Evolutionary conservation across 148 eudicot genomes (phyloP).

Genomic region (Rhododendron vialii): DNA sequence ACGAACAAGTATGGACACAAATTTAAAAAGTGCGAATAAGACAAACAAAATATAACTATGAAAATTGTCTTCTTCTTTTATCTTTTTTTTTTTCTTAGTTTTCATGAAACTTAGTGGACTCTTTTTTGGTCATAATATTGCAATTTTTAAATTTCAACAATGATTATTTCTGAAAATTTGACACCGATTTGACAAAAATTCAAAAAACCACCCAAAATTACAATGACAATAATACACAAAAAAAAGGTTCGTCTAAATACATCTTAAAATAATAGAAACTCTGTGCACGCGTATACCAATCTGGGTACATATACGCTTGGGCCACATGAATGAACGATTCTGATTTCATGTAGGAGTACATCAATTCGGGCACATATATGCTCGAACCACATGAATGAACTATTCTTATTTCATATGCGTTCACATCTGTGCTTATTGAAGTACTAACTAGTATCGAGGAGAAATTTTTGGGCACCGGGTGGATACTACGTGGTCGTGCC

Average conservation of each 20-base stretch:
- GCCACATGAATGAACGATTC: not conserved
- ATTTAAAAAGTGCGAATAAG: not conserved
- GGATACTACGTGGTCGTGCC: accelerated
- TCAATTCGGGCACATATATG: too few species aligned
- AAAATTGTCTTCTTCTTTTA: not conserved
- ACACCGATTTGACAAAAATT: not conserved
- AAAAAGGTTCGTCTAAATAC: not conserved
- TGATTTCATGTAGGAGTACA: too few species aligned
- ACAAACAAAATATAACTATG: not conserved
- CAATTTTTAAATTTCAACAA: not conserved
- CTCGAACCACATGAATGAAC: too few species aligned
- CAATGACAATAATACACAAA: not conserved
- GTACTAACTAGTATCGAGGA: not conserved
- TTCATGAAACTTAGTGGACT: not conserved
- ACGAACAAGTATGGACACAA: not conserved
- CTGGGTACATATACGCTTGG: not conserved
- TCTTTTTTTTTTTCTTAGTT: too few species aligned
- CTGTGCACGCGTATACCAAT: too few species aligned
- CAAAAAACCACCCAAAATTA: not conserved
- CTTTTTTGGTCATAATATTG: not conserved
- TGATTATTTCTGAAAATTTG: not conserved
- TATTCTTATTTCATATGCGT: too few species aligned
- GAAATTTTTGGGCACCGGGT: too few species aligned
- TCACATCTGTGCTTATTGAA: not conserved
- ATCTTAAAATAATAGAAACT: not conserved